Evolutionary conservation across 192 early-diverging fungal genomes (phyloP).

Genomic region (Kickxella alabastrina): DNA sequence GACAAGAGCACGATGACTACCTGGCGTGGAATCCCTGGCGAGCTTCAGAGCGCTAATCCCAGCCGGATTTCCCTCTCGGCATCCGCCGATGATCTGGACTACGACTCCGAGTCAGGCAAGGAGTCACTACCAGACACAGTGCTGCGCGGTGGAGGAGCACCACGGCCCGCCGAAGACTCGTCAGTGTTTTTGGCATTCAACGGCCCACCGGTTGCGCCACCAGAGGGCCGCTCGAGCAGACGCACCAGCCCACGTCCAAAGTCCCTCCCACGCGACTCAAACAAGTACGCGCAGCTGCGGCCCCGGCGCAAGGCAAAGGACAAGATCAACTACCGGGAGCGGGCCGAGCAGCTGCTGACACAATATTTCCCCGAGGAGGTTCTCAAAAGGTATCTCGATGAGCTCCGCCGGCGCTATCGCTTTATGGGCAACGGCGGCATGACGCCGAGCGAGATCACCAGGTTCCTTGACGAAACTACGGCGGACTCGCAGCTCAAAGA

Average conservation of each 20-base stretch:
- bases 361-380: constrained; percentile 45
- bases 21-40: constrained; percentile 38
- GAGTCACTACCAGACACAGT: constrained; percentile 20
- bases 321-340: constrained; percentile 46
- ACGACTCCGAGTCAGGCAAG: constrained; percentile 8
- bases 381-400: constrained; percentile 43
- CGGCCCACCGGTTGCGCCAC: constrained; percentile 43
- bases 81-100: not conserved
- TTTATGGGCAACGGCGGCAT: constrained; percentile 49
- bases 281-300: constrained; percentile 21
- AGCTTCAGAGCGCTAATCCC: constrained; percentile 5
- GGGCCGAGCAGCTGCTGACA: constrained; percentile 39
- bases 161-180: not conserved
- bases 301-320: constrained; percentile 31
- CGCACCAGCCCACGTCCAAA: constrained; percentile 10
- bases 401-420: constrained; percentile 46
- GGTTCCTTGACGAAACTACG: constrained; percentile 31
- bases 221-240: constrained; percentile 14
- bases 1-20: constrained; percentile 49
- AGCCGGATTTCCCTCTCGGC: constrained; percentile 7
- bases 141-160: constrained; percentile 41
- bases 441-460: constrained; percentile 36
- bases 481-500: constrained; percentile 39
- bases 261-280: constrained; percentile 10
- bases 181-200: constrained; percentile 41